Base-by-base conservation (phyloP, 306 rosid species). In the Cicer cuneatum region DNA sequence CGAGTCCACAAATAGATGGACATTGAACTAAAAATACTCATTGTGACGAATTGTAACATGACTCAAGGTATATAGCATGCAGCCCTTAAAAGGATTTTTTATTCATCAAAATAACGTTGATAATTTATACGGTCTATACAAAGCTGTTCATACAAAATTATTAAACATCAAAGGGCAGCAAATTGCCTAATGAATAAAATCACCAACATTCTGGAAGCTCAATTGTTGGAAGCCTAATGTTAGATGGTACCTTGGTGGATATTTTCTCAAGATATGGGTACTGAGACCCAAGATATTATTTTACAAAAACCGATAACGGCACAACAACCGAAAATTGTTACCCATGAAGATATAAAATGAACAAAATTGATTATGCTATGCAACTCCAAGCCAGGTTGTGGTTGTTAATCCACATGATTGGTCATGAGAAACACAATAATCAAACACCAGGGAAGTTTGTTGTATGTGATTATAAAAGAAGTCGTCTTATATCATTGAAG, bases 401-500 rank as follows among this genome's bases (percentile, higher is more conserved):
- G 72, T 53, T 80, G 72, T 59, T 80, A 76, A 70, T 70, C 69
- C 69, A 68, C 73, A 47, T 47, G 67, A 78, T 54, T 72, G 76
- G 81, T 69, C 60, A 46, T 15, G 68, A 61, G 63, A 66, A 77
- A 49, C 70, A 74, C 81, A 60, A 74, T 72, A 63, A 66, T 41
- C 74, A 83, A 78, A 62, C 29, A 69, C 41, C 43, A 46, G 5
- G 66, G 66, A 64, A 72, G n/a, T 8, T 38, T 57, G 75, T 24
- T 47, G 38, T 7, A 14, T 74, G 81, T 76, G 59, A 64, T 84
- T 86, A 94, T 75, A 94, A 73, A 78, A 94, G 86, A 81, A 94
- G 97, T 72, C 98, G 84, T 65, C 83, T 89, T 76, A 90, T 90
- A 57, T 90, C 97, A 68, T 88, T 83, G 89, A 94, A 94, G 87